A percentile compares a stretch with the other conserved stretches of the same genome.
phyloP scores from a whole-genome alignment of 345 rosid species.

The Eucalyptus globulus region DNA sequence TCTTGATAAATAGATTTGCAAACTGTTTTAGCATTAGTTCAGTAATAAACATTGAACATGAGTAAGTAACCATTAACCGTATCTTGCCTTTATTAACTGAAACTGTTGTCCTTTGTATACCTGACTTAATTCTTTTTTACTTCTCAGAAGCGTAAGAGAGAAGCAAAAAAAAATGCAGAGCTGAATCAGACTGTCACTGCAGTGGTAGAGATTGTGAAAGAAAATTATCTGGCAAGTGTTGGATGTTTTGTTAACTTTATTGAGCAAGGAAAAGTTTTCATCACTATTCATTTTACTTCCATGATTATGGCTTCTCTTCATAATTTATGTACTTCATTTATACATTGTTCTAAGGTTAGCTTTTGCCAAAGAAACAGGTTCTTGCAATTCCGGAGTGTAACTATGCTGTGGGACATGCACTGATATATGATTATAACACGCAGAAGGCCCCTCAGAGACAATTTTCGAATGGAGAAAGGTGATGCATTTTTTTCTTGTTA shows the following conservation, averaged over 20 bases:
- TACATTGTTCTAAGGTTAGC: not conserved
- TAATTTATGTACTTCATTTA: not conserved
- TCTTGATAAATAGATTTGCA: not conserved
- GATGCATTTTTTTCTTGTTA: not conserved
- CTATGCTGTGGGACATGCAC: constrained; percentile 73
- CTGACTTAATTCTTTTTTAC: not conserved
- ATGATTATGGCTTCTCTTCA: constrained; percentile 1
- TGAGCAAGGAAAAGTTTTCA: not conserved
- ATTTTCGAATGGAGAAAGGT: constrained; percentile 78
- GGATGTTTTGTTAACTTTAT: not conserved
- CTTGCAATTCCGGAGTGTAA: constrained; percentile 72
- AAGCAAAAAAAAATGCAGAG: constrained; percentile 46
- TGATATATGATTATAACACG: constrained; percentile 74
- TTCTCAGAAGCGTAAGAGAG: constrained; percentile 72
- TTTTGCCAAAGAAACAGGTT: constrained; percentile 35
- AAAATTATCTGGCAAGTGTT: constrained; percentile 76
- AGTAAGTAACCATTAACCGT: not conserved
- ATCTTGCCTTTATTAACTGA: not conserved
- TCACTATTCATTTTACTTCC: not conserved
- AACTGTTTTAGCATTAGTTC: not conserved
- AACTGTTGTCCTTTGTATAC: not conserved
- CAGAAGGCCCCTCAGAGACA: constrained; percentile 59
- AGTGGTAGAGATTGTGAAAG: constrained; percentile 90
- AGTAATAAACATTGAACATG: not conserved
- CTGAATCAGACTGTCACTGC: constrained; percentile 68